Conservation (phyloP, 1,284 basidiomycete genomes). For the Xerocomus amazonicus region DNA sequence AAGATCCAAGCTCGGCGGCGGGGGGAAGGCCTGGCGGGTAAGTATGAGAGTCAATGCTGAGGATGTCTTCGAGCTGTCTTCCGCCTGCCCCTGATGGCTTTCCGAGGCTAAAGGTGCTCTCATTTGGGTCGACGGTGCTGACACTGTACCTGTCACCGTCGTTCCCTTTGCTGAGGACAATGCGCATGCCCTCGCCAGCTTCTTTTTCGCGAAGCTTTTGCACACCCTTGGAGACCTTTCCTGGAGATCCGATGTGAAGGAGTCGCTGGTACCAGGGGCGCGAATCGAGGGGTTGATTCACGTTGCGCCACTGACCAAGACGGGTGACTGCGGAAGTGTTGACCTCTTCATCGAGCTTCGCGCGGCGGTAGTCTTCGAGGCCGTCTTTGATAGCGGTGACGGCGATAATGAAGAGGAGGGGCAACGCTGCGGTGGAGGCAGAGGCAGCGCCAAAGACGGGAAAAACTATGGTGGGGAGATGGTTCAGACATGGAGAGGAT, state of each 20-base stretch:
- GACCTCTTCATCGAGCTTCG: constrained; percentile 84
- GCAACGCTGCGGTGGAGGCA: constrained; percentile 82
- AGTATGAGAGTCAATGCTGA: constrained; percentile 51
- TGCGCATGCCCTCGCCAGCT: constrained; percentile 60
- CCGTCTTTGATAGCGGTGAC: constrained; percentile 95
- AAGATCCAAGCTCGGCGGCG: constrained; percentile 17
- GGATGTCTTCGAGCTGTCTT: constrained; percentile 59
- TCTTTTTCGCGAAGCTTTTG: constrained; percentile 83
- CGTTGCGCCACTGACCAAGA: constrained; percentile 84
- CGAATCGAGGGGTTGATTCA: constrained; percentile 81
- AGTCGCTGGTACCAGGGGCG: constrained; percentile 74
- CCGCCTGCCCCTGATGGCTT: constrained; percentile 33
- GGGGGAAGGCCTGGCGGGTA: constrained; percentile 49
- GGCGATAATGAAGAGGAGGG: constrained; percentile 81
- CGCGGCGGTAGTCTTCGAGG: constrained; percentile 90
- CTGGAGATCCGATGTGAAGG: constrained; percentile 64
- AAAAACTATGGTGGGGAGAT: constrained; percentile 54
- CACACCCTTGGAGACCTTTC: constrained; percentile 81
- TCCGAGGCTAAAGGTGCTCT: constrained; percentile 42
- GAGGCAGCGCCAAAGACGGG: constrained; percentile 88
- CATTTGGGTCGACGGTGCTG: constrained; percentile 38
- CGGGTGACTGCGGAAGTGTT: constrained; percentile 88
- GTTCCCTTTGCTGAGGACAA: constrained; percentile 57
- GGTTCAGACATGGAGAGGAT: constrained; percentile 6
- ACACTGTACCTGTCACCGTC: constrained; percentile 39